These are phyloP conservation scores for Nicotiana undulata DNA, from an alignment of 257 asterid genomes.

Conservation along the genomic window DNA sequence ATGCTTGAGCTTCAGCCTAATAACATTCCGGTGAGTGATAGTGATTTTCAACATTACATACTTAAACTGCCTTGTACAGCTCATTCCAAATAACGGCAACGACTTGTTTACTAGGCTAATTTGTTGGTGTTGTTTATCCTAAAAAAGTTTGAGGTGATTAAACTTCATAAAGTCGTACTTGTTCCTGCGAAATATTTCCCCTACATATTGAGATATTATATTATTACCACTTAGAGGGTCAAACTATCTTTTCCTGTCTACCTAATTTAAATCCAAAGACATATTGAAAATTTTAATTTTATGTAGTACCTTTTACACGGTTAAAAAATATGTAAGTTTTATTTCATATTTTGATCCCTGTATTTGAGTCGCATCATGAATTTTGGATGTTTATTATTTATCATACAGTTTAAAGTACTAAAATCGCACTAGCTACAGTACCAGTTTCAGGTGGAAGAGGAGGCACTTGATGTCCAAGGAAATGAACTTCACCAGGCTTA, in stretches of 20 bases:
- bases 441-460: background rate
- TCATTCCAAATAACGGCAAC: background rate
- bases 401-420: background rate
- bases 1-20: background rate
- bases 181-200: background rate
- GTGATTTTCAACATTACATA: background rate
- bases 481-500: background rate
- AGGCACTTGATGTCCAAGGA: background rate
- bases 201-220: background rate
- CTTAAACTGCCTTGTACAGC: background rate
- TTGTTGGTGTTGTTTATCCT: background rate
- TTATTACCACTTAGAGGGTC: background rate
- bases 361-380: background rate
- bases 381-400: background rate
- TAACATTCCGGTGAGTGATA: constrained; percentile 15
- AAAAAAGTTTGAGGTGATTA: background rate
- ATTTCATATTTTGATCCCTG: background rate
- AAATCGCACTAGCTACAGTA: background rate
- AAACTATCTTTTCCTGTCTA: background rate
- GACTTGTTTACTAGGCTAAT: background rate
- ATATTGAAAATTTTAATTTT: background rate
- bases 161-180: background rate
- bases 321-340: background rate
- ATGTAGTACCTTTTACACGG: background rate
- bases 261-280: background rate